A percentile compares a stretch with the other conserved stretches of the same genome.
phyloP scores from a whole-genome alignment of 805 yeast species.

The Ogataea ramenticola region DNA sequence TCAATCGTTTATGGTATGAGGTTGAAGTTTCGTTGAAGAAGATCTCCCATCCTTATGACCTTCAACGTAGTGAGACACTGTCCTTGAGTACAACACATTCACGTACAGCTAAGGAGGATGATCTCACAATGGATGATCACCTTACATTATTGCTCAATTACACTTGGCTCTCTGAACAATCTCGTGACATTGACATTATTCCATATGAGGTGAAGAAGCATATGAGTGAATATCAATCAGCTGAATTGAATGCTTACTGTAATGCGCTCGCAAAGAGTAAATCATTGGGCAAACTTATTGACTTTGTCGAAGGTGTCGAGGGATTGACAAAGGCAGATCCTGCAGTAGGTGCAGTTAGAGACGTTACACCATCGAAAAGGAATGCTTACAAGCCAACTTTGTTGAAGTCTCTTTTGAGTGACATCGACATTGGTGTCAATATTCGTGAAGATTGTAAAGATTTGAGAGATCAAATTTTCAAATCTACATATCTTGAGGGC shows the following conservation, averaged over 20 bases:
- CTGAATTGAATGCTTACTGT: constrained; percentile 37
- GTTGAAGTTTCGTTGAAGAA: constrained; percentile 11
- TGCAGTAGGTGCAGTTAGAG: constrained; percentile 12
- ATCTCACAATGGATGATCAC: constrained; percentile 5
- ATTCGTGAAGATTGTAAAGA: constrained; percentile 49
- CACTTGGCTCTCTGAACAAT: constrained; percentile 41
- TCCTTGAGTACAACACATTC: neutral
- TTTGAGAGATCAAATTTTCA: constrained; percentile 44
- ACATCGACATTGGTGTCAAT: constrained; percentile 49
- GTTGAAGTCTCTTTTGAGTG: constrained; percentile 47
- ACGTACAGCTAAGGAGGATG: neutral
- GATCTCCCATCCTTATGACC: constrained; percentile 3
- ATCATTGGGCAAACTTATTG: constrained; percentile 60
- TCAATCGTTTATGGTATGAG: constrained; percentile 16
- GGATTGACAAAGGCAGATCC: constrained; percentile 35
- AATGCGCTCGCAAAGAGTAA: constrained; percentile 35
- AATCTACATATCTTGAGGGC: constrained; percentile 12
- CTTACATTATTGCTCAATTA: constrained; percentile 46
- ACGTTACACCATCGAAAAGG: constrained; percentile 44
- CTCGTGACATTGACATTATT: constrained; percentile 19
- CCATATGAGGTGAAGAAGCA: constrained; percentile 16
- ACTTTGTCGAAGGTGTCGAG: constrained; percentile 59
- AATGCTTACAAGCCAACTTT: constrained; percentile 58
- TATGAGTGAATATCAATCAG: constrained; percentile 23
- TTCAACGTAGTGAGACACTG: neutral